These are phyloP conservation scores for Trifolium repens DNA, from an alignment of 306 rosid species.

Conservation along the genomic window DNA sequence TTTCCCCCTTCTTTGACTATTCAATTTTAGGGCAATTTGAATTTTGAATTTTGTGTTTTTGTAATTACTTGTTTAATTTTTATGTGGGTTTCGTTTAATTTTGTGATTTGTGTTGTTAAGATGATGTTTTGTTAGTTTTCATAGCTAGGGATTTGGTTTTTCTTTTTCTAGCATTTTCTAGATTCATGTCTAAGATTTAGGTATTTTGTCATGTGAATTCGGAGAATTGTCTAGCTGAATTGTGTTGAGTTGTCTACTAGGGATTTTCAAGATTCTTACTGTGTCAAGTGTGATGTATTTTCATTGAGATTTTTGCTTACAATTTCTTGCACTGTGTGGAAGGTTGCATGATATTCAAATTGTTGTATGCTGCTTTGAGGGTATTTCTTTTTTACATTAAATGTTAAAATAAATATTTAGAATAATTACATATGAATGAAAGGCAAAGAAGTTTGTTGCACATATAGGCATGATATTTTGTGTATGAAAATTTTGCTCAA, in stretches of 20 bases:
- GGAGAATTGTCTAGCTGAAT: conserved; percentile 24
- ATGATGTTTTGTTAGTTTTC: conserved; percentile 31
- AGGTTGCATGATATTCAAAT: conserved; percentile 22
- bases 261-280: conserved; percentile 40
- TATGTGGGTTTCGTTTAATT: conserved; percentile 36
- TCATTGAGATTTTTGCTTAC: conserved; percentile 1
- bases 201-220: conserved; percentile 34
- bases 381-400: neutral
- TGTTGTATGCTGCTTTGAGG: neutral
- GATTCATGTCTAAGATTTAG: conserved; percentile 41
- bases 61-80: conserved; percentile 35
- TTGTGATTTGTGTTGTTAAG: conserved; percentile 41
- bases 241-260: conserved; percentile 11
- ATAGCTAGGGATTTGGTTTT: conserved; percentile 53
- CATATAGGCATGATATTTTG: neutral
- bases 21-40: conserved; percentile 27
- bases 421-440: too few species aligned
- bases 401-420: neutral
- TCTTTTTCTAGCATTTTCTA: conserved; percentile 6
- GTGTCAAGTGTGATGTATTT: conserved; percentile 7
- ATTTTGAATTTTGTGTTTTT: conserved; percentile 11
- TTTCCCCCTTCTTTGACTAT: conserved; percentile 21
- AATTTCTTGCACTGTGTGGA: conserved; percentile 31
- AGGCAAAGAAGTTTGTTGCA: neutral
- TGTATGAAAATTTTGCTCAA: neutral